phyloP scores from a whole-genome alignment of 2,329 filamentous ascomycete species.

The Calcarisporium arbuscula region DNA sequence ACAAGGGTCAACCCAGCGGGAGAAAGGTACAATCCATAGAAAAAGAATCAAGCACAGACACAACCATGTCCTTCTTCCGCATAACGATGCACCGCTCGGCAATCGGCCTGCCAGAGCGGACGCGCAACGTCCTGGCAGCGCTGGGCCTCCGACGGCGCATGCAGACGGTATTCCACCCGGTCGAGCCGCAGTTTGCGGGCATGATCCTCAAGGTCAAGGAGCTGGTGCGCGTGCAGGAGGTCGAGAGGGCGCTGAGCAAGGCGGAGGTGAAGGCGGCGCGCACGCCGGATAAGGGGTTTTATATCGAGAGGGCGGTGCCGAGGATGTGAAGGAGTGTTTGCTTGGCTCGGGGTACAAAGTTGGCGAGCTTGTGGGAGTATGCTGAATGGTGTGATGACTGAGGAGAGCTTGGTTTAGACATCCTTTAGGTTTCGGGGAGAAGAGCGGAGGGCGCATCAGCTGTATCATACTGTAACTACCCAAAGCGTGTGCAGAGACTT shows the following conservation, averaged over 20 bases:
- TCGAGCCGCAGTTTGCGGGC: slow-evolving; percentile 72
- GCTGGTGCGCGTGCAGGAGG: slow-evolving; percentile 75
- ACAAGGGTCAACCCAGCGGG: too few relatives aligned
- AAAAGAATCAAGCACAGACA: slow-evolving; percentile 9
- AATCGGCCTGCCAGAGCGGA: slow-evolving; percentile 79
- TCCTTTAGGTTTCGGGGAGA: too few relatives aligned
- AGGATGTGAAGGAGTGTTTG: slow-evolving; percentile 14
- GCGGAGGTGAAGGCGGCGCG: slow-evolving; percentile 64
- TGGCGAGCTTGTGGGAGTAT: not conserved
- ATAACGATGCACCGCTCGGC: slow-evolving; percentile 85
- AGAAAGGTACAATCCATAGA: too few relatives aligned
- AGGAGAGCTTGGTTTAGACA: too few relatives aligned
- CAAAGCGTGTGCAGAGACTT: not conserved
- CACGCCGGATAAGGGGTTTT: slow-evolving; percentile 74
- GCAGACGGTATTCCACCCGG: slow-evolving; percentile 84
- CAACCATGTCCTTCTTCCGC: slow-evolving; percentile 86
- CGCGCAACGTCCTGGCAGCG: slow-evolving; percentile 72
- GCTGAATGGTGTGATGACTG: too few relatives aligned
- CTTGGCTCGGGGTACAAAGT: not conserved
- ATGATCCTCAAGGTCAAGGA: slow-evolving; percentile 95
- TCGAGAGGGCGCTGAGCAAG: slow-evolving; percentile 57
- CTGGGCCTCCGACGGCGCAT: slow-evolving; percentile 80
- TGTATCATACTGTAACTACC: slow-evolving; percentile 27
- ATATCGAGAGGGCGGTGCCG: slow-evolving; percentile 55
- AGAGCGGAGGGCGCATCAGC: slow-evolving; percentile 2